Evolutionary conservation across 495 filamentous ascomycete genomes (phyloP).

Genomic region (Physcia stellaris): DNA sequence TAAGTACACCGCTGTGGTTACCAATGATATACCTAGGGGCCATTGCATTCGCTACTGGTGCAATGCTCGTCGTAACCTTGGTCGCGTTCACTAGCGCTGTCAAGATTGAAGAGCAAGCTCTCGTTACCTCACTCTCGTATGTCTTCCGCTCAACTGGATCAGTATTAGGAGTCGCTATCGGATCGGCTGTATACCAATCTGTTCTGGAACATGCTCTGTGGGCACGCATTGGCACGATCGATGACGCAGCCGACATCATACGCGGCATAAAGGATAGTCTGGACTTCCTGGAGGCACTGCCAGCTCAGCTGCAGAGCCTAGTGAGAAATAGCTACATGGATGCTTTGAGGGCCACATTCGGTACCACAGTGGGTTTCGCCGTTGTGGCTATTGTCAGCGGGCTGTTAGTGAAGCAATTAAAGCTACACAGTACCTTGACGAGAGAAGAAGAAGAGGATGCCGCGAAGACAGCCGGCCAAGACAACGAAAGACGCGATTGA

Average conservation of each 20-base stretch:
- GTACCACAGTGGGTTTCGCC: slow-evolving; percentile 36
- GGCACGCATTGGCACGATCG: slow-evolving; percentile 15
- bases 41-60: slow-evolving; percentile 56
- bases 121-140: slow-evolving; percentile 74
- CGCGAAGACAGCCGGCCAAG: too few relatives aligned
- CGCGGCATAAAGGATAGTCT: slow-evolving; percentile 43
- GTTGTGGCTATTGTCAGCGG: slow-evolving; percentile 35
- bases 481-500: too few relatives aligned
- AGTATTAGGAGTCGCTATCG: slow-evolving; percentile 69
- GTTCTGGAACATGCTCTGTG: slow-evolving; percentile 25
- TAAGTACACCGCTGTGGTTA: slow-evolving; percentile 43
- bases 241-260: slow-evolving; percentile 47
- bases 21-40: slow-evolving; percentile 57
- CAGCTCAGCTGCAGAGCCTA: slow-evolving; percentile 40
- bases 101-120: slow-evolving; percentile 68
- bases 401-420: slow-evolving; percentile 49
- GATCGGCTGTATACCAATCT: slow-evolving; percentile 71
- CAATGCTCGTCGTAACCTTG: slow-evolving; percentile 66
- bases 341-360: slow-evolving; percentile 50
- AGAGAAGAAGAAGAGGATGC: slow-evolving; percentile 16
- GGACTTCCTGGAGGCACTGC: slow-evolving; percentile 43
- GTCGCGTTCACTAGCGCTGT: slow-evolving; percentile 71
- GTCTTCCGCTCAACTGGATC: slow-evolving; percentile 69
- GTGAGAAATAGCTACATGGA: slow-evolving; percentile 48
- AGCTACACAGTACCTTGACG: slow-evolving; percentile 44